Base-by-base conservation (phyloP, 2,329 filamentous ascomycete genomes). In the Leptoxyphium fumago region DNA sequence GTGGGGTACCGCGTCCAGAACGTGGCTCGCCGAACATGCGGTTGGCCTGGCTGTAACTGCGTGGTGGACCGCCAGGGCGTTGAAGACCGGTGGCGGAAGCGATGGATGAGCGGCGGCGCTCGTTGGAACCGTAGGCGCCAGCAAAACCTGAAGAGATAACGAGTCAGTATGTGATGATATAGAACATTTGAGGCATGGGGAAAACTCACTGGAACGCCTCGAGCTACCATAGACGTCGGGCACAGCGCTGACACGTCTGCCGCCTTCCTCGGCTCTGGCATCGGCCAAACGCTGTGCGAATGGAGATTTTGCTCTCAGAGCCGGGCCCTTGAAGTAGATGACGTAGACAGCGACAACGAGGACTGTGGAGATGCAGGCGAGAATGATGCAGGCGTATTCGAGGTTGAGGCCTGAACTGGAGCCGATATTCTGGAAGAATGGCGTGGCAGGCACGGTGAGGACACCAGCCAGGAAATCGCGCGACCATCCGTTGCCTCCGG, bases 381-480 rank as follows among this genome's bases (percentile, higher is more conserved):
- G 64, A 6, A 77, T 66, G 0, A 73, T 77, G 32, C 68, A 73
- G 1, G 75, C 74, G 50, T 70, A 72, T 47, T 76, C 69, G 2
- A 78, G 63, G 55, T 69, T 68, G 5, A 64, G 50, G 4, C 58
- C 58, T 18, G 41, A 49, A 17, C 45, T 41, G 2, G 45, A 46
- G n/a, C 59, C 58, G 29, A 63, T 62, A 51, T 63, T 70, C 14
- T 61, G 49, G 55, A 72, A 75, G 50, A 74, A 73, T 0, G 82
- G 81, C 0, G 75, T 75, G 0, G 81, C 77, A 2, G 79, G 80
- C 28, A 84, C 69, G 1, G 80, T 83, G 1, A 84, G 71, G 2
- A 84, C 71, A 63, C 82, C 82, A 2, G 82, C 82, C 0, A 86
- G 65, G 63, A 86, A 82, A 55, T 87, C 82, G 52, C 82, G 72